A percentile compares a stretch with the other conserved stretches of the same genome.
Conservation (phyloP, 192 early-diverging fungal species). For the Mortierella hygrophila region DNA sequence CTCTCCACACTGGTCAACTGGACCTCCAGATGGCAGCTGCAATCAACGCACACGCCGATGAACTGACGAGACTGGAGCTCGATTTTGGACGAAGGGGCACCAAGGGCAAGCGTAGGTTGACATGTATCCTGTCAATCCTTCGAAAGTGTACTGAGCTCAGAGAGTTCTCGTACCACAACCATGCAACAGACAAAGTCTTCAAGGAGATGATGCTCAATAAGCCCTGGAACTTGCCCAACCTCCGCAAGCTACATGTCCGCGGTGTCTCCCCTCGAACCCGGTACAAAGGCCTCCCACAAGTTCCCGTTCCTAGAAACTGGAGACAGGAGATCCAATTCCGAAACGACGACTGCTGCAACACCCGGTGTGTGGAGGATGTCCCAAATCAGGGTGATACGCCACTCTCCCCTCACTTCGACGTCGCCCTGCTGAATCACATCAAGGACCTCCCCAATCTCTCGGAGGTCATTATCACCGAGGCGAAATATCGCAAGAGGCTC, state of each 20-base stretch:
- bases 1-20: background rate
- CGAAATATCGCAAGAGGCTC: background rate
- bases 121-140: background rate
- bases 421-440: too few relatives aligned
- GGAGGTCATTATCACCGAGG: background rate
- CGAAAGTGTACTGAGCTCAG: background rate
- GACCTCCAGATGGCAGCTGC: background rate
- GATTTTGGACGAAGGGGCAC: background rate
- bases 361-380: background rate
- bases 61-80: background rate
- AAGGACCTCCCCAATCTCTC: background rate
- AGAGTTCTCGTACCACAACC: background rate
- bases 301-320: background rate
- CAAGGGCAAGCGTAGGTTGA: background rate
- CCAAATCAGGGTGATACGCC: background rate
- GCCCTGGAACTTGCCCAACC: background rate
- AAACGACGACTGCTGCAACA: background rate
- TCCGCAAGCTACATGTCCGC: background rate
- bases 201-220: slow-evolving; percentile 55
- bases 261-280: slow-evolving; percentile 26
- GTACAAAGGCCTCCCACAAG: slow-evolving; percentile 21
- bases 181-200: slow-evolving; percentile 33
- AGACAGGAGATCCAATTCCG: slow-evolving; percentile 11
- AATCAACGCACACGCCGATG: background rate
- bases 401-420: background rate